Evolutionary conservation across 2,329 filamentous ascomycete genomes (phyloP).

Genomic region (Exophiala bonariae): DNA sequence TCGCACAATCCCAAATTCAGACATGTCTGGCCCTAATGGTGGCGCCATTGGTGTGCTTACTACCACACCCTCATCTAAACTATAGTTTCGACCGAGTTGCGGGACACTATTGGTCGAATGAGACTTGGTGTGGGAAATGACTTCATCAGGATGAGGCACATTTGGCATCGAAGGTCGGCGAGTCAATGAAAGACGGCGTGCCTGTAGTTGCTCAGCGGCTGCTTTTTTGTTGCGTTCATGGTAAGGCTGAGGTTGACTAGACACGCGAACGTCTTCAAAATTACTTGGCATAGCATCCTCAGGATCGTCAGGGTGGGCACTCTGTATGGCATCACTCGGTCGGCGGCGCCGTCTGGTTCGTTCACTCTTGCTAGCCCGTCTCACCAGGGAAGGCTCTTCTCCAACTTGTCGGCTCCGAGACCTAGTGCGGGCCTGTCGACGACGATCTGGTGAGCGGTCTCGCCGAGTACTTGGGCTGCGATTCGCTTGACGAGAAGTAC

Average conservation of each 20-base stretch:
- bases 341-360: slow-evolving; percentile 14
- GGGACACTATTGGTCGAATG: slow-evolving; percentile 29
- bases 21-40: slow-evolving; percentile 53
- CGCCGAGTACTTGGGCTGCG: slow-evolving; percentile 43
- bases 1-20: slow-evolving; percentile 4
- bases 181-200: slow-evolving; percentile 79
- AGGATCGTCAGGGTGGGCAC: slow-evolving; percentile 16
- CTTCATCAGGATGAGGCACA: slow-evolving; percentile 71
- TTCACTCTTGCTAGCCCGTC: slow-evolving; percentile 18
- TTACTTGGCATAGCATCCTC: slow-evolving; percentile 5
- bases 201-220: slow-evolving; percentile 82
- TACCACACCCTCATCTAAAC: slow-evolving; percentile 45
- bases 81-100: slow-evolving; percentile 38
- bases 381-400: slow-evolving; percentile 23
- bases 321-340: slow-evolving; percentile 15
- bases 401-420: slow-evolving; percentile 38
- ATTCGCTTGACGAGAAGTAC: slow-evolving; percentile 44
- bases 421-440: slow-evolving; percentile 34
- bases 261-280: slow-evolving; percentile 7
- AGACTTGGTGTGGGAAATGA: slow-evolving; percentile 40
- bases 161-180: slow-evolving; percentile 75
- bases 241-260: slow-evolving; percentile 38
- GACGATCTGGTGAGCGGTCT: slow-evolving; percentile 49
- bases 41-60: slow-evolving; percentile 39
- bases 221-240: slow-evolving; percentile 71